Evolutionary conservation across 495 filamentous ascomycete species (phyloP).

Genomic region (Xylaria bambusicola): DNA sequence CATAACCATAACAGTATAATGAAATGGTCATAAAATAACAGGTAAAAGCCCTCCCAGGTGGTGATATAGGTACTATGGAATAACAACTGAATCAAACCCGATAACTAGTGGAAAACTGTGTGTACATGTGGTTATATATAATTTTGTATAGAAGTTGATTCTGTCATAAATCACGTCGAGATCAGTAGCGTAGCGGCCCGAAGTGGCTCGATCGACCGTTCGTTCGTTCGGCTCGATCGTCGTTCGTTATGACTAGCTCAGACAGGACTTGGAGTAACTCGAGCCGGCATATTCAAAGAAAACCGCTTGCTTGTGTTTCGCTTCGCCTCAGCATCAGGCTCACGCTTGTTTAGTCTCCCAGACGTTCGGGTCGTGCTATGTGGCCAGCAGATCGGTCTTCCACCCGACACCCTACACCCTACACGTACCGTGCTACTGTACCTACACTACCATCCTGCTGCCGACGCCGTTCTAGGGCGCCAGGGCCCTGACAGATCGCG

Average conservation of each 20-base stretch:
- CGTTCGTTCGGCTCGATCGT: not conserved
- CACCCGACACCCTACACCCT: slow-evolving; percentile 18
- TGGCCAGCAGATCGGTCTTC: slow-evolving; percentile 36
- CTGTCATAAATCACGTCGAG: not conserved
- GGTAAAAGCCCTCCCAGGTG: no score
- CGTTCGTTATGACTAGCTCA: slow-evolving; percentile 1
- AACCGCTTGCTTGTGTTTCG: slow-evolving; percentile 4
- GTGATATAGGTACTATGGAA: no score
- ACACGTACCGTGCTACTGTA: slow-evolving; percentile 10
- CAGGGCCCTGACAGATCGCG: slow-evolving; percentile 35
- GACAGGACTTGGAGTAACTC: no score
- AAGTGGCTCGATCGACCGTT: not conserved
- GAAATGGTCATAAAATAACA: no score
- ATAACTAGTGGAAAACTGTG: no score
- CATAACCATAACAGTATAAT: no score
- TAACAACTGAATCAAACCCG: no score
- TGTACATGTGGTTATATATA: no score
- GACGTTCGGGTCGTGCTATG: slow-evolving; percentile 30
- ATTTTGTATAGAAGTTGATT: no score
- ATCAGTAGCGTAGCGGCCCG: not conserved
- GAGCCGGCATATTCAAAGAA: slow-evolving; percentile 8
- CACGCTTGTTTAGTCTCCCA: slow-evolving; percentile 40
- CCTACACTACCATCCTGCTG: slow-evolving; percentile 12
- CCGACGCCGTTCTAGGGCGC: slow-evolving; percentile 20
- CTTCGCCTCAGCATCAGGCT: slow-evolving; percentile 27